These are phyloP conservation scores for Eragrostis nindensis DNA, from an alignment of 176 grass and related monocot species.

Conservation along the genomic window DNA sequence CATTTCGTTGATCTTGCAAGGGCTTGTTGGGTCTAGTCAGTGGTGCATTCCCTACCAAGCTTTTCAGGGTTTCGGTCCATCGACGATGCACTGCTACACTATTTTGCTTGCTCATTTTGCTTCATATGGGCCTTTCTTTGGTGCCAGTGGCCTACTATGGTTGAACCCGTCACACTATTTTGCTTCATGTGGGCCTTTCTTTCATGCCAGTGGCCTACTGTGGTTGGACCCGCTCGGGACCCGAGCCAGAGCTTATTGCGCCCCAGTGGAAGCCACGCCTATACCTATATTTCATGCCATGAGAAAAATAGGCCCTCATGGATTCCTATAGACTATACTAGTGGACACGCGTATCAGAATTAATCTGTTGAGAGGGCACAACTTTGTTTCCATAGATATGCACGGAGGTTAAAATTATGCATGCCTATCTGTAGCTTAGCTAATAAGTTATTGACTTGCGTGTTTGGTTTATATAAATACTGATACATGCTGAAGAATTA, in stretches of 20 bases:
- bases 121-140: too few relatives aligned
- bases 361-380: neutral
- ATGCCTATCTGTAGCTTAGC: neutral
- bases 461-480: neutral
- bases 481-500: neutral
- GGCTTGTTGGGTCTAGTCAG: too few relatives aligned
- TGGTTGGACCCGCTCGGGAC: constrained; percentile 23
- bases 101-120: too few relatives aligned
- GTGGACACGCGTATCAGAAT: neutral
- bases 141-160: neutral
- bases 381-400: neutral
- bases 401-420: neutral
- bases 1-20: too few relatives aligned
- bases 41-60: too few relatives aligned
- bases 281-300: constrained; percentile 52
- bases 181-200: too few relatives aligned
- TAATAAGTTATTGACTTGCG: neutral
- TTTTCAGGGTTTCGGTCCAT: too few relatives aligned
- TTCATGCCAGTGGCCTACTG: neutral
- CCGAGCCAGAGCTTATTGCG: constrained; percentile 12
- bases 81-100: too few relatives aligned
- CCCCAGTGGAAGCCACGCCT: neutral
- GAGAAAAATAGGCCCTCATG: neutral
- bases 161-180: neutral
- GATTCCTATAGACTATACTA: neutral